These are phyloP conservation scores for Cucumis variabilis DNA, from an alignment of 331 rosid genomes.

Conservation along the genomic window DNA sequence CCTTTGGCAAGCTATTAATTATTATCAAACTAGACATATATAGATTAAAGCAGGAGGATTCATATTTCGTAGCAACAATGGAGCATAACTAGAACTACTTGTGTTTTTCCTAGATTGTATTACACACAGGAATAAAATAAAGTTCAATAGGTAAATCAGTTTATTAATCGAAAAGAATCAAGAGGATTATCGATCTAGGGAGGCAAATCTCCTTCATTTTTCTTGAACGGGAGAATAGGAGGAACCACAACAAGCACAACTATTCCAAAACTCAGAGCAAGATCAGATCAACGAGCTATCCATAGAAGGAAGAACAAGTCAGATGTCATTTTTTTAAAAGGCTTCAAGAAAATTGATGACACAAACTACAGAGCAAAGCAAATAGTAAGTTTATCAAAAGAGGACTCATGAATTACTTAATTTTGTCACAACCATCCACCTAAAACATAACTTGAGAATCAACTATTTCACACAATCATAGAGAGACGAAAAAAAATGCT, in stretches of 20 bases:
- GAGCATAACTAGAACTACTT: conserved; percentile 46
- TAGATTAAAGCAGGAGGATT: conserved; percentile 9
- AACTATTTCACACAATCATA: background rate
- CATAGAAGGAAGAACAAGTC: background rate
- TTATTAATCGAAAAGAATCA: too few species aligned
- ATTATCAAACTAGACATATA: background rate
- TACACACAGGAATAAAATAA: conserved; percentile 82
- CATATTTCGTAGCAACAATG: background rate
- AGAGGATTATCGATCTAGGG: too few species aligned
- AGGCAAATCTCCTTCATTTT: too few species aligned
- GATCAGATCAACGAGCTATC: conserved; percentile 9
- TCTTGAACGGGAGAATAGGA: too few species aligned
- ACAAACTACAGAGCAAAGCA: conserved; percentile 11
- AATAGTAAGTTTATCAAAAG: too few species aligned
- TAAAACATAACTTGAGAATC: conserved; percentile 2
- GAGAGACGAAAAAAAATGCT: background rate
- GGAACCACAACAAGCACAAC: background rate
- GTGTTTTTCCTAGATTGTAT: conserved; percentile 86
- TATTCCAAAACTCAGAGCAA: background rate
- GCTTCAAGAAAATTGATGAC: conserved; percentile 1
- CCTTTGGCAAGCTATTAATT: background rate
- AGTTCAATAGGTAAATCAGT: too few species aligned
- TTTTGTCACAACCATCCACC: background rate
- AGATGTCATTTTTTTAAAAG: background rate
- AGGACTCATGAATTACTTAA: background rate